Evolutionary conservation across 2,329 filamentous ascomycete species (phyloP).

Genomic region (Zymoseptoria ardabiliae): DNA sequence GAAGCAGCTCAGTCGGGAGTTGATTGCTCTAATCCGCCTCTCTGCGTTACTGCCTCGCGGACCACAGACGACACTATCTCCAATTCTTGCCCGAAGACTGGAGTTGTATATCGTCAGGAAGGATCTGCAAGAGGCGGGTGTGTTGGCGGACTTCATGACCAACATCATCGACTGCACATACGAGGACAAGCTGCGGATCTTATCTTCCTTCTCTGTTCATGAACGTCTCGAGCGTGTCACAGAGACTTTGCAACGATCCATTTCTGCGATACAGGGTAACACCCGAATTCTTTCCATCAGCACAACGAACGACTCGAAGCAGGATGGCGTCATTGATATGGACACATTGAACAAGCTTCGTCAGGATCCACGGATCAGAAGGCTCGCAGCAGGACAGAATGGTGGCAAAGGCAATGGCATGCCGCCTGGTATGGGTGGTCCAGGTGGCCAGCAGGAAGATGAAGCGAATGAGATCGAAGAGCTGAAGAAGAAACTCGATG

Average conservation of each 20-base stretch:
- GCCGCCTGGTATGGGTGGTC: constrained; percentile 26
- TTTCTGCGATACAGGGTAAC: constrained; percentile 76
- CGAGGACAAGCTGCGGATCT: constrained; percentile 82
- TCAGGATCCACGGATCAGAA: constrained; percentile 35
- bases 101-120: constrained; percentile 83
- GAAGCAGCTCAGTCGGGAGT: constrained; percentile 76
- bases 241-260: constrained; percentile 74
- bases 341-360: constrained; percentile 38
- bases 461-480: constrained; percentile 88
- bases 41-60: constrained; percentile 74
- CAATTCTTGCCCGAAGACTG: constrained; percentile 75
- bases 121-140: constrained; percentile 71
- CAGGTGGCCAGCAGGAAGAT: constrained; percentile 54
- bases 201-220: constrained; percentile 73
- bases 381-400: constrained; percentile 27
- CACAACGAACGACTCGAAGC: constrained; percentile 44
- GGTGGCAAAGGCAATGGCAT: constrained; percentile 20
- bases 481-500: constrained; percentile 77
- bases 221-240: constrained; percentile 74
- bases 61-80: constrained; percentile 61
- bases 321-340: constrained; percentile 34
- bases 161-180: constrained; percentile 82
- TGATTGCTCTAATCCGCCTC: constrained; percentile 75
- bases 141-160: constrained; percentile 92
- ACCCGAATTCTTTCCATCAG: constrained; percentile 77